Evolutionary conservation across 768 basidiomycete species (phyloP).

Genomic region (Suillus spraguei): DNA sequence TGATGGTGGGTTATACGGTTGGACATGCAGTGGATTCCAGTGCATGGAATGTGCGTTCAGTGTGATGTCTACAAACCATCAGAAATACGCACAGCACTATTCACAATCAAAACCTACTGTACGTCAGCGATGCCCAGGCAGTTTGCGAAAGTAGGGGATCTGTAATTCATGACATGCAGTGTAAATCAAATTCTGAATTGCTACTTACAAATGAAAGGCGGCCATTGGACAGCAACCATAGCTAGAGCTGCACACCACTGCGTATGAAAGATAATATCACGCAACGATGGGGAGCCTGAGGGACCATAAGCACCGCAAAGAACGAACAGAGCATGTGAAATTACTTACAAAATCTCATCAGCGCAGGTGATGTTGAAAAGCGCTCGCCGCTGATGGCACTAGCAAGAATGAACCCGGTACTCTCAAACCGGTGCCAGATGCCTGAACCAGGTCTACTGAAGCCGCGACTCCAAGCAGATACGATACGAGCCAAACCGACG

Average conservation of each 20-base stretch:
- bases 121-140: constrained; percentile 84
- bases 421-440: constrained; percentile 73
- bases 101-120: constrained; percentile 50
- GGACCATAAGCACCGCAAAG: constrained; percentile 19
- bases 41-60: constrained; percentile 57
- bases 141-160: constrained; percentile 90
- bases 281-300: constrained; percentile 85
- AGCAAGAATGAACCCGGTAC: constrained; percentile 85
- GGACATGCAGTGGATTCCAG: constrained; percentile 67
- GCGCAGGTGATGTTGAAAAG: constrained; percentile 79
- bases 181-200: neutral
- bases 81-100: constrained; percentile 14
- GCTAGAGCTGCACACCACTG: constrained; percentile 89
- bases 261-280: constrained; percentile 91
- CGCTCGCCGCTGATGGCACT: constrained; percentile 94
- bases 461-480: constrained; percentile 85
- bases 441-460: constrained; percentile 56
- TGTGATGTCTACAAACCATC: constrained; percentile 62
- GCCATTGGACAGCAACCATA: constrained; percentile 97
- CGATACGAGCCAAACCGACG: constrained; percentile 78
- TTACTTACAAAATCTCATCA: constrained; percentile 84
- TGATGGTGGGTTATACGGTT: constrained; percentile 64
- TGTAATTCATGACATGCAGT: constrained; percentile 30
- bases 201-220: constrained; percentile 81
- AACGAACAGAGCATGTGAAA: constrained; percentile 11